Base-by-base conservation (phyloP, 1,139 yeast species). In the Trichomonascaceae sp. region DNA sequence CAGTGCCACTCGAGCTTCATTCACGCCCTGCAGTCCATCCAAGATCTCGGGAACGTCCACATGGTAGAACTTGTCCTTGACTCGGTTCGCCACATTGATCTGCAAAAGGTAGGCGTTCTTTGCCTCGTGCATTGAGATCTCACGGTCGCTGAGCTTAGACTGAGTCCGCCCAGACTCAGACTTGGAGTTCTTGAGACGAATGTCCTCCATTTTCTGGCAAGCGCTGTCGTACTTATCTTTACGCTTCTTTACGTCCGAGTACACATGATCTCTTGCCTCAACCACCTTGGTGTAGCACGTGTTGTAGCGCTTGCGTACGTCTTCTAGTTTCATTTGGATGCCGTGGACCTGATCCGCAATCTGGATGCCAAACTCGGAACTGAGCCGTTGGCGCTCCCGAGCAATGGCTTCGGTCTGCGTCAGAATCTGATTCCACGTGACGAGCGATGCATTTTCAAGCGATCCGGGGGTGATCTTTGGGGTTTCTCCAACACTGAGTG, bases 381-480 rank as follows among this genome's bases (percentile, higher is more conserved):
- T 66, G 32, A 87, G 65, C 31, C 66, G 58, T 25, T 57, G 54
- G 46, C 74, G 75, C 48, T 82, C 93, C 35, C 68, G 71, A 18
- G 94, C 79, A 30, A 82, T 70, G 18, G 69, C 64, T 53, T 87
- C 96, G 0, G 96, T 82, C 51, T 84, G 93, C 4, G 82, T 70
- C 41, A 89, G 65, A 11, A 89, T 72, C 44, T 84, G 93, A 31
- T 75, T 81, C 98, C 98, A 89, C 3, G 93, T 73, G n/a, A 84
- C 94, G 43, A 87, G 60, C n/a, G 84, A 69, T 0, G 96, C 95
- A 43, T 82, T 71, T 51, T 92, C 98, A 34, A 89, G 62, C 0
- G 96, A 85, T 0, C 99, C 98, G 0, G 98, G 97, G 0, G 99
- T 89, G 36, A 82, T 70, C 30, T 75, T 71, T 0, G 99, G 98